Conservation (phyloP, 768 basidiomycete genomes). For the Rhodotorula diobovata region DNA sequence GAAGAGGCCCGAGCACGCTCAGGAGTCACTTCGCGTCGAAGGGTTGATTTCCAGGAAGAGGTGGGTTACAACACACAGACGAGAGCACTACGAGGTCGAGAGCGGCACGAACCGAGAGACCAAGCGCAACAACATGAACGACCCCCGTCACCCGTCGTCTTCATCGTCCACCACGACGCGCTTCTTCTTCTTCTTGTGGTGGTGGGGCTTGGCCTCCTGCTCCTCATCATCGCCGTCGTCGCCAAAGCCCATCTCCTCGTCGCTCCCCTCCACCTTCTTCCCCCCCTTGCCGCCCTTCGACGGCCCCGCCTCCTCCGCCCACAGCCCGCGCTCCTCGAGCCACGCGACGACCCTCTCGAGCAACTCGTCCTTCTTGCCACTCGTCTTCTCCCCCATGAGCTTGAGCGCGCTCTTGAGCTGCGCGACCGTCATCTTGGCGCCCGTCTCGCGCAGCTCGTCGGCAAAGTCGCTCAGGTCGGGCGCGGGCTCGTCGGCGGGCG, state of each 20-base stretch:
- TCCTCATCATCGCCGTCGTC: constrained; percentile 6
- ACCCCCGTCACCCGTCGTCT: background rate
- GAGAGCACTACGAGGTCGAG: too few species aligned
- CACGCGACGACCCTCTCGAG: background rate
- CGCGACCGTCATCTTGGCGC: constrained; percentile 5
- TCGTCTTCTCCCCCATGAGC: background rate
- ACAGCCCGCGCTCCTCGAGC: background rate
- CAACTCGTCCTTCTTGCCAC: constrained; percentile 28
- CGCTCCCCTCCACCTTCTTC: background rate
- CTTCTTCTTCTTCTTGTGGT: constrained; percentile 14
- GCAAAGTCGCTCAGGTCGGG: constrained; percentile 19
- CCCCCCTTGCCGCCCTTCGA: background rate
- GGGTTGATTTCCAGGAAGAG: too few species aligned
- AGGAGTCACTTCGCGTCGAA: too few species aligned
- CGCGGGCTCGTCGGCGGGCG: background rate
- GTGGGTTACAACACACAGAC: too few species aligned
- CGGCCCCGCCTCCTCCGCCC: background rate
- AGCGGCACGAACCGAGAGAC: too few species aligned
- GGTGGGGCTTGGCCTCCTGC: background rate
- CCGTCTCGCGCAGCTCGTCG: background rate
- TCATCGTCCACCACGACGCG: background rate
- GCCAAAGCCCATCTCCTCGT: constrained; percentile 4
- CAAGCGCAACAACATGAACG: background rate
- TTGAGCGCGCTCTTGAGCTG: constrained; percentile 17
- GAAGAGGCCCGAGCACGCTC: background rate